A percentile compares a stretch with the other conserved stretches of the same genome.
These are phyloP conservation scores for Moniliophthora roreri DNA, from an alignment of 1,284 basidiomycete species.

Conservation along the genomic window DNA sequence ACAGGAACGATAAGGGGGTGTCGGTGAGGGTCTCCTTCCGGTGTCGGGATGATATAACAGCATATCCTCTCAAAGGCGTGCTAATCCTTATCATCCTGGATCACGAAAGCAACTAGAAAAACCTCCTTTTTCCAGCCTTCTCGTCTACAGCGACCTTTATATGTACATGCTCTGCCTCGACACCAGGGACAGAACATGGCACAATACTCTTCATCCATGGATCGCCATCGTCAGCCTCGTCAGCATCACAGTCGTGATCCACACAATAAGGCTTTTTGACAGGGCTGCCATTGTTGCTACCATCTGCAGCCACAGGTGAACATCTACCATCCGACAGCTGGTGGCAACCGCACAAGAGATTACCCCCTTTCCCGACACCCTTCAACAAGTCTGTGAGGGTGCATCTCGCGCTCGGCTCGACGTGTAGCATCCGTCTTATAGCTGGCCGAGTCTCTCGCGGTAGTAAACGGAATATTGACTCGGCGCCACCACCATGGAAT, in stretches of 20 bases:
- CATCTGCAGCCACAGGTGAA: constrained; percentile 28
- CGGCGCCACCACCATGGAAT: constrained; percentile 86
- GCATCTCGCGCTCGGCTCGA: constrained; percentile 88
- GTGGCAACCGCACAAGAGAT: constrained; percentile 75
- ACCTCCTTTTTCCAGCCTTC: constrained; percentile 67
- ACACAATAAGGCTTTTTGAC: constrained; percentile 35
- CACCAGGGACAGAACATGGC: constrained; percentile 61
- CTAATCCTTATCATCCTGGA: no score
- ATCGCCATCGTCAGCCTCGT: constrained; percentile 74
- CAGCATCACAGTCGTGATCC: constrained; percentile 62
- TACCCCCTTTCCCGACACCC: constrained; percentile 74
- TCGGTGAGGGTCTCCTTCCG: no score
- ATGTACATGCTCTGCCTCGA: constrained; percentile 57
- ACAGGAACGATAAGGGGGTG: not conserved
- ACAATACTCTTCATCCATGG: constrained; percentile 76
- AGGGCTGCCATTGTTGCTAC: constrained; percentile 7
- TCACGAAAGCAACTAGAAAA: constrained; percentile 55
- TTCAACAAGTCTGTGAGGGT: constrained; percentile 92
- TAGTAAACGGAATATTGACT: constrained; percentile 96
- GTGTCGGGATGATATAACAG: not conserved
- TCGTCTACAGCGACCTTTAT: constrained; percentile 72
- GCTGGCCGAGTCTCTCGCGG: constrained; percentile 90
- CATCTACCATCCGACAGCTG: constrained; percentile 21
- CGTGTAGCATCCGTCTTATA: constrained; percentile 90
- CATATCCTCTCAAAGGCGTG: not conserved